Conservation (phyloP, 495 filamentous ascomycete genomes). For the Podospora fimiseda region DNA sequence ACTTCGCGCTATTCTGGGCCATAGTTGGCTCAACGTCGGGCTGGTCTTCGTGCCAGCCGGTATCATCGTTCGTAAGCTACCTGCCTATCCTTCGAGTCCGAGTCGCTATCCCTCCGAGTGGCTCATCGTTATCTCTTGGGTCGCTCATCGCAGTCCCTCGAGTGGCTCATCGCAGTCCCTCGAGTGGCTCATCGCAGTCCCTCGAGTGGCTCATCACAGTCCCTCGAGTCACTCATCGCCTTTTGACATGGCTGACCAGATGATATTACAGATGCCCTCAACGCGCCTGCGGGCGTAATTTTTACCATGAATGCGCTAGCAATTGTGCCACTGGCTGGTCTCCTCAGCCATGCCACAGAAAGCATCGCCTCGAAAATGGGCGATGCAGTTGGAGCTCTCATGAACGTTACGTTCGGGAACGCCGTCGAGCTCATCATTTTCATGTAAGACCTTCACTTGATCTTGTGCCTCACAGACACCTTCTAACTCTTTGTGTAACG, state of each 20-base stretch:
- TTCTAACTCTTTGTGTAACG: slow-evolving; percentile 4
- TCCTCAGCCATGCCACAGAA: slow-evolving; percentile 77
- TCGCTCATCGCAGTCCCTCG: no score
- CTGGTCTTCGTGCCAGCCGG: slow-evolving; percentile 76
- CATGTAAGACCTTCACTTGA: slow-evolving; percentile 5
- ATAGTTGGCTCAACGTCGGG: no score
- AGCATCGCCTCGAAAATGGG: slow-evolving; percentile 69
- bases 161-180: no score
- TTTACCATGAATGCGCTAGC: slow-evolving; percentile 65
- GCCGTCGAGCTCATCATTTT: slow-evolving; percentile 55
- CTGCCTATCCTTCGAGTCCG: slow-evolving; percentile 12
- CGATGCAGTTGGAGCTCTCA: slow-evolving; percentile 71
- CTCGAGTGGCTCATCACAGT: no score
- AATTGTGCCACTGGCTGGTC: slow-evolving; percentile 74
- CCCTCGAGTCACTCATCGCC: no score
- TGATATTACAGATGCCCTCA: not conserved
- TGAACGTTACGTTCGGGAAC: slow-evolving; percentile 87
- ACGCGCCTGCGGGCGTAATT: slow-evolving; percentile 31
- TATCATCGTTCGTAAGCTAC: slow-evolving; percentile 55
- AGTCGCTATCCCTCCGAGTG: slow-evolving; percentile 20
- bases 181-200: no score
- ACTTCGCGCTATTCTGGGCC: no score
- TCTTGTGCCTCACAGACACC: not conserved
- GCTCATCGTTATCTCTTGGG: not conserved
- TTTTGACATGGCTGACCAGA: not conserved